Base-by-base conservation (phyloP, 2,329 filamentous ascomycete genomes). In the Ophiostoma quercus region DNA sequence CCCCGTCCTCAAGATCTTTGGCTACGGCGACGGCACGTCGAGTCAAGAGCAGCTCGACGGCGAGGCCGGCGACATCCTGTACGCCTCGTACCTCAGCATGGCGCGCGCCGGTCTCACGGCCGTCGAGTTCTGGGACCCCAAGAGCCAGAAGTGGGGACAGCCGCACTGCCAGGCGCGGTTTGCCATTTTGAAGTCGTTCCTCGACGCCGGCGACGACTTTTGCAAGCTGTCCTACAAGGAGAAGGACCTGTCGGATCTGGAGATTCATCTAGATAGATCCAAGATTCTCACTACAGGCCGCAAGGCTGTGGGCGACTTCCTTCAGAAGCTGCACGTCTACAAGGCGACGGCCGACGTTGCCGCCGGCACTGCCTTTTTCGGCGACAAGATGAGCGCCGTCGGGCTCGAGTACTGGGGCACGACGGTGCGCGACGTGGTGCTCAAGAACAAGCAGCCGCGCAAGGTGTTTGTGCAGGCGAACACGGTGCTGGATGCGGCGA, bases 381-480 rank as follows among this genome's bases (percentile, higher is more conserved):
- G 90, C 72, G 85, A 90, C 39, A 72, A 74, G 57, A 94, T 97
- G 84, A 96, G 94, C 8, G 82, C 85, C 32, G 94, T 97, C 29
- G 91, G 91, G 71, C 80, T 88, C 68, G 89, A 92, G 54, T 97
- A 92, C 82, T 97, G 92, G 86, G 92, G 90, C 69, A 88, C 86
- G 73, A 90, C 90, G 80, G 87, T 97, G 34, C 85, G 94, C 70
- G 87, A 90, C 66, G 85, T 91, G 71, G 91, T 94, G 32, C 79
- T 94, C 60, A 83, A 84, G 75, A 91, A 92, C 79, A 92, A 92
- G 81, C 90, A 91, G 79, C 91, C 91, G n/a, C 83, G 91, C 71
- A 94, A 94, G 83, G 90, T 97, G 63, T 97, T 96, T 81, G 92
- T 97, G 69, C 94, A 97, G 82, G 92, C 92, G 71, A 98, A 96